Base-by-base conservation (phyloP, 495 filamentous ascomycete genomes). In the Gamarada debralockiae region DNA sequence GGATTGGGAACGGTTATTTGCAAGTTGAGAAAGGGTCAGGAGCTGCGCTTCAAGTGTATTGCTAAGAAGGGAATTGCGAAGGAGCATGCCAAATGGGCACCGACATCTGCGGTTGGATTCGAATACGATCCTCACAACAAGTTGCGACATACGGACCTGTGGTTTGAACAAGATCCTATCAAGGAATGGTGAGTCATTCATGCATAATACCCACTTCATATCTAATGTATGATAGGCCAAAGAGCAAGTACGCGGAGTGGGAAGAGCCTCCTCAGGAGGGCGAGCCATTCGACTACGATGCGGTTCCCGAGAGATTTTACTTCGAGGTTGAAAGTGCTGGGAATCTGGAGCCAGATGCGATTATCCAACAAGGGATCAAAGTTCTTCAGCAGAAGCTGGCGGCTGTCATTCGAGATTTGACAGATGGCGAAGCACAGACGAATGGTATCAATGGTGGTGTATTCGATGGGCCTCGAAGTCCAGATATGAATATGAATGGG, bases 61-160 rank as follows among this genome's bases (percentile, higher is more conserved):
- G 95, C 91, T 47, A 97, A 96, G 78, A 97, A 97, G 75, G 93
- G 93, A 0, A 97, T 97, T 53, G 91, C 92, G 2, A 98, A 97
- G 76, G 93, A 98, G 66, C 93, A 98, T 73, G 86, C 95, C 0
- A 98, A 98, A 67, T 98, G 93, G 93, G 84, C 87, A 43, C 91
- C 95, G 2, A 87, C 85, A 36, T 76, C 91, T 51, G 95, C 93
- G 4, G 84, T 98, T 45, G 93, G 90, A 21, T 98, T 97, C 61
- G 93, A 98, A 70, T 98, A 98, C 68, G 93, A 98, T 64, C 93
- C 93, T 52, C 85, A 92, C 65, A 98, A 98, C 69, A 95, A 92
- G 67, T 70, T 98, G 40, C 75, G 79, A 52, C 93, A 98, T 72
- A 72, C 90, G 36, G 87, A 95, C 63, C 81, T 92, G 64, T 98